These are phyloP conservation scores for Aristolochia contorta DNA, from an alignment of 164 flowering plant genomes.

Conservation along the genomic window DNA sequence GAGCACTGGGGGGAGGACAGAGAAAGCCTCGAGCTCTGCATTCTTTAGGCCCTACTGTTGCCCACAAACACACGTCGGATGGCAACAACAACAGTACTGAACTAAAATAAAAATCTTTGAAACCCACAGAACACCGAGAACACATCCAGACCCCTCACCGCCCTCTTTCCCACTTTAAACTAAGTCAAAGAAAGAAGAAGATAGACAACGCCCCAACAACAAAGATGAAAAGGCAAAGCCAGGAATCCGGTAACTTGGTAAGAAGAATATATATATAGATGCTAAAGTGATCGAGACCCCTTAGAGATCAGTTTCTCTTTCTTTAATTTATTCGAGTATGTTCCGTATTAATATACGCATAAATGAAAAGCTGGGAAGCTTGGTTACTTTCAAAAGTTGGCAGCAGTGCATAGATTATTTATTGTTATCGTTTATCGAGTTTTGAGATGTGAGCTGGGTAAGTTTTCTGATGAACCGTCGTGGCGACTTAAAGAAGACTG, in stretches of 20 bases:
- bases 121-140: background rate
- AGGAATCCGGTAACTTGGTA: conserved; percentile 11
- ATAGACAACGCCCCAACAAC: background rate
- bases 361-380: too few species aligned
- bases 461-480: background rate
- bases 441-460: conserved; percentile 25
- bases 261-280: conserved; percentile 2
- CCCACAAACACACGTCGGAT: conserved; percentile 36
- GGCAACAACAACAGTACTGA: background rate
- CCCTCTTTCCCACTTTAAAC: conserved; percentile 3
- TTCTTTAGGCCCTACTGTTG: conserved; percentile 13
- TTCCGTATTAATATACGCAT: background rate
- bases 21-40: conserved; percentile 34
- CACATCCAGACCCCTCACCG: background rate
- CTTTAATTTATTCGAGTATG: background rate
- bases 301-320: background rate
- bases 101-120: background rate
- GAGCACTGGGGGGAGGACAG: conserved; percentile 10
- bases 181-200: background rate
- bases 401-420: background rate
- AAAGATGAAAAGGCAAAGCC: conserved; percentile 5
- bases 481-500: background rate
- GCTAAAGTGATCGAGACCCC: background rate
- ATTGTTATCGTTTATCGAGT: background rate
- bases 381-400: background rate